Evolutionary conservation across 1,139 yeast genomes (phyloP).

Genomic region (Blastobotrys persicus): DNA sequence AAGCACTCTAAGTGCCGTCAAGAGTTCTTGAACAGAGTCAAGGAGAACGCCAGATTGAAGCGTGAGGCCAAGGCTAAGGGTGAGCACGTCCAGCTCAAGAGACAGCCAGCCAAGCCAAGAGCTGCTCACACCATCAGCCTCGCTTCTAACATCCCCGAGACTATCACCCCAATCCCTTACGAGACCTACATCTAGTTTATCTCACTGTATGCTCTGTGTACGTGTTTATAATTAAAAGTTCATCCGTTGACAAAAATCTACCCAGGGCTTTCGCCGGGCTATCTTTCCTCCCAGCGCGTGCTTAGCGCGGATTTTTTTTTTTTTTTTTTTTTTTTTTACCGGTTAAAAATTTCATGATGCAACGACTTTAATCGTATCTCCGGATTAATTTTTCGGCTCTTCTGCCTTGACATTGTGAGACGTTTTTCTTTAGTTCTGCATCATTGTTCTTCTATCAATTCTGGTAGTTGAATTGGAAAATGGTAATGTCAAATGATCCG

Average conservation of each 20-base stretch:
- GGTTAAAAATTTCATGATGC: neutral
- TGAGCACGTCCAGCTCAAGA: slow-evolving; percentile 86
- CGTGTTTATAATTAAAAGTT: slow-evolving; percentile 9
- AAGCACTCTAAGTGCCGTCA: slow-evolving; percentile 99
- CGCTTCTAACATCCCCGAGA: slow-evolving; percentile 84
- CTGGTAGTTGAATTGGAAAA: neutral
- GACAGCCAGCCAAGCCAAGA: slow-evolving; percentile 99
- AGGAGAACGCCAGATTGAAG: slow-evolving; percentile 91
- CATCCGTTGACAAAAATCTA: neutral
- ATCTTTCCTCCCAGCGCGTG: neutral
- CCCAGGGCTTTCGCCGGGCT: too few relatives aligned
- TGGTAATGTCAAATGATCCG: neutral
- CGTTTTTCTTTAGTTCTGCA: neutral
- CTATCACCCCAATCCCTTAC: slow-evolving; percentile 98
- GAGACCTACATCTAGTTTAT: slow-evolving; percentile 92
- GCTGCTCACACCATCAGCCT: slow-evolving; percentile 75
- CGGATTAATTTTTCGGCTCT: neutral
- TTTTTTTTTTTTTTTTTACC: neutral
- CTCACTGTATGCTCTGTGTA: slow-evolving; percentile 3
- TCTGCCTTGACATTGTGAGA: too few relatives aligned
- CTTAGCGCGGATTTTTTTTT: neutral
- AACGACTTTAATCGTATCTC: neutral
- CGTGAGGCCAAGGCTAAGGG: slow-evolving; percentile 95
- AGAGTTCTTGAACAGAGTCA: slow-evolving; percentile 98
- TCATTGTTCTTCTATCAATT: neutral